Percentiles rank a stretch among this genome's conserved stretches.
Evolutionary conservation across 768 basidiomycete genomes (phyloP).

Genomic region (Dacryopinax primogenitus): DNA sequence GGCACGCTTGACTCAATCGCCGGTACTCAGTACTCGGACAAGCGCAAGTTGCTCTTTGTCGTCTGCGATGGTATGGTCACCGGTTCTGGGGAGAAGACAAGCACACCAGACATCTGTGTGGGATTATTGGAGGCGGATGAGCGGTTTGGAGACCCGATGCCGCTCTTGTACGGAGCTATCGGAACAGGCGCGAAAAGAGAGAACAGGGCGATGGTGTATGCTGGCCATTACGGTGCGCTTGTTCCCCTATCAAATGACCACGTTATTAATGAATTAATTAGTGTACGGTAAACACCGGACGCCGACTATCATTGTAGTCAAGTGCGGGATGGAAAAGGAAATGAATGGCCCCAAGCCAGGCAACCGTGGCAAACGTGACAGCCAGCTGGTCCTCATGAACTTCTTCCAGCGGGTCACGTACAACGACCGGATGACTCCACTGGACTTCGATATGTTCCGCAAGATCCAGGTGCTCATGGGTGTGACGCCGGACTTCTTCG

Average conservation of each 20-base stretch:
- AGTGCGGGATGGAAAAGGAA: slow-evolving; percentile 86
- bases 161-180: slow-evolving; percentile 87
- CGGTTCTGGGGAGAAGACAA: slow-evolving; percentile 86
- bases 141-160: slow-evolving; percentile 87
- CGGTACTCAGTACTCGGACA: slow-evolving; percentile 77
- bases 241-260: neutral
- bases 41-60: slow-evolving; percentile 81
- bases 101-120: slow-evolving; percentile 95
- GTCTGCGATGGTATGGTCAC: slow-evolving; percentile 99
- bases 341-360: slow-evolving; percentile 82
- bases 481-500: slow-evolving; percentile 98
- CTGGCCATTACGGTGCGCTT: slow-evolving; percentile 92
- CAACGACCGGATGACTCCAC: slow-evolving; percentile 94
- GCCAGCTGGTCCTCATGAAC: slow-evolving; percentile 98
- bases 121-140: slow-evolving; percentile 82
- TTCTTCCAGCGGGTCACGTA: slow-evolving; percentile 99
- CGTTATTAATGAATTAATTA: neutral
- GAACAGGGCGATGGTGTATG: slow-evolving; percentile 96
- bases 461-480: slow-evolving; percentile 95
- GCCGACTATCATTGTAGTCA: slow-evolving; percentile 86
- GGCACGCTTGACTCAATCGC: slow-evolving; percentile 92
- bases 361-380: slow-evolving; percentile 96
- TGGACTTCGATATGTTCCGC: slow-evolving; percentile 96
- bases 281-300: slow-evolving; percentile 80
- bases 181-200: slow-evolving; percentile 79